Conservation (phyloP, 768 basidiomycete species). For the Solioccasus polychromus region DNA sequence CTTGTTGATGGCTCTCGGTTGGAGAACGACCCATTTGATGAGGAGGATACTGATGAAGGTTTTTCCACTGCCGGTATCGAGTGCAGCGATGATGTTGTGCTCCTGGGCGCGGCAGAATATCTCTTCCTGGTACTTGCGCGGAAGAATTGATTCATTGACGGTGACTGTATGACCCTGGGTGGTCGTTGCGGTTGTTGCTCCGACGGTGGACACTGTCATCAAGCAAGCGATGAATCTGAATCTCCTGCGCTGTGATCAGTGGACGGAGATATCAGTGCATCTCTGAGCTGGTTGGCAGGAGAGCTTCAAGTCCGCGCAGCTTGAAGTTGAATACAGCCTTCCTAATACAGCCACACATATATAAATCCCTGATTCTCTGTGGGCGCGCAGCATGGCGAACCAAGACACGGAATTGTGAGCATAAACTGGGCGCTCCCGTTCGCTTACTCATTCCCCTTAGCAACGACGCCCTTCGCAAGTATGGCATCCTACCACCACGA, state of each 20-base stretch:
- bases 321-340: conserved; percentile 27
- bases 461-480: conserved; percentile 90
- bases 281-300: conserved; percentile 4
- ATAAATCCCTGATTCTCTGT: conserved; percentile 6
- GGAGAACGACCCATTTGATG: conserved; percentile 69
- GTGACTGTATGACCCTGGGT: conserved; percentile 23
- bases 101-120: conserved; percentile 51
- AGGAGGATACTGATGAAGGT: conserved; percentile 60
- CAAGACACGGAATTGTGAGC: conserved; percentile 97
- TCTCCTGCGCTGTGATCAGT: conserved; percentile 11
- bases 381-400: conserved; percentile 48
- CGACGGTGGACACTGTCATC: conserved; percentile 23
- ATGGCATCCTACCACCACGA: conserved; percentile 84
- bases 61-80: conserved; percentile 62
- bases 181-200: conserved; percentile 19
- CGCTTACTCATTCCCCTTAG: conserved; percentile 38
- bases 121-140: conserved; percentile 54
- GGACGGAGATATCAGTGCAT: conserved; percentile 22
- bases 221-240: conserved; percentile 16
- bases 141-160: conserved; percentile 39
- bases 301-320: conserved; percentile 27
- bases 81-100: conserved; percentile 54
- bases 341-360: conserved; percentile 16
- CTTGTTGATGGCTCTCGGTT: conserved; percentile 50
- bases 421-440: not conserved